phyloP scores from a whole-genome alignment of 768 basidiomycete species.

The Trichaptum fuscoviolaceum region DNA sequence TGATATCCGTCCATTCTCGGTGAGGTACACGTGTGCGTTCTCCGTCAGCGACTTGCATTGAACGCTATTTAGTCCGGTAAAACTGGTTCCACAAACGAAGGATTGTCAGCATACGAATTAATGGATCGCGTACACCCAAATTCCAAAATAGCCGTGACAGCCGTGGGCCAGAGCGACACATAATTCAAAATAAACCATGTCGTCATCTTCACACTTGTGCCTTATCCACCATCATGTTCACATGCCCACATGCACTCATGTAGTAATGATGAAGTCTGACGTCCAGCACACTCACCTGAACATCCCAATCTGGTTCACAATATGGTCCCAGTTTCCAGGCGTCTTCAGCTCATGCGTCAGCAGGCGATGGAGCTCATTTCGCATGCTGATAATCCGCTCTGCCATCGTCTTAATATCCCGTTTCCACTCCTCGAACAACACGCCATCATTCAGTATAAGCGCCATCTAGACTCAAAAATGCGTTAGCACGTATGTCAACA shows the following conservation, averaged over 20 bases:
- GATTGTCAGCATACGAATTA: not conserved
- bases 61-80: slow-evolving; percentile 68
- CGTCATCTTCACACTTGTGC: not conserved
- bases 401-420: slow-evolving; percentile 90
- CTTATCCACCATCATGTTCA: not conserved
- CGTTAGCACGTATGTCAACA: not conserved
- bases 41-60: slow-evolving; percentile 68
- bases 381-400: slow-evolving; percentile 87
- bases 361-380: slow-evolving; percentile 67
- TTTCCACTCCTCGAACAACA: slow-evolving; percentile 85
- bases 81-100: slow-evolving; percentile 38
- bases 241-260: not conserved
- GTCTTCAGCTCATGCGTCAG: slow-evolving; percentile 77
- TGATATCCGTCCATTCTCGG: slow-evolving; percentile 82
- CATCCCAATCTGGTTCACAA: slow-evolving; percentile 95
- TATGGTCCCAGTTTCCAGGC: slow-evolving; percentile 95
- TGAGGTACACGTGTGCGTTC: slow-evolving; percentile 80
- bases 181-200: not conserved
- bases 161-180: not conserved
- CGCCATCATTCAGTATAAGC: slow-evolving; percentile 71
- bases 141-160: not conserved
- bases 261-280: too few species aligned
- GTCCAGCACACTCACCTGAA: slow-evolving; percentile 55
- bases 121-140: too few species aligned
- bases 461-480: slow-evolving; percentile 44